phyloP scores from a whole-genome alignment of 768 basidiomycete species.

The Lactarius hatsudake region DNA sequence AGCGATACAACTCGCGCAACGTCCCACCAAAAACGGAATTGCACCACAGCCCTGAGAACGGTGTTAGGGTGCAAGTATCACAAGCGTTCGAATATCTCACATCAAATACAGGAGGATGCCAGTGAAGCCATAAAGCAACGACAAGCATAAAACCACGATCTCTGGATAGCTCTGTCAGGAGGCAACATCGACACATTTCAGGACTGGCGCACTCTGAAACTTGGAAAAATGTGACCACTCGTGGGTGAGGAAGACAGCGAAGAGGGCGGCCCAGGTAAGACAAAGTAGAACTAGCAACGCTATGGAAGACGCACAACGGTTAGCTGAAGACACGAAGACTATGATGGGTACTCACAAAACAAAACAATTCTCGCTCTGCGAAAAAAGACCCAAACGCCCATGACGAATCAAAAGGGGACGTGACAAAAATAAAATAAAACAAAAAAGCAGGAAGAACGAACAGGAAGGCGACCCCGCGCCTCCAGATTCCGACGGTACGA shows the following conservation, averaged over 20 bases:
- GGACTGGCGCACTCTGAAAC: slow-evolving; percentile 17
- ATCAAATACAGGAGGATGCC: slow-evolving; percentile 24
- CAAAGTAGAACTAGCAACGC: slow-evolving; percentile 12
- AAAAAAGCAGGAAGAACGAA: neutral
- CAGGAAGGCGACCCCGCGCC: slow-evolving; percentile 3
- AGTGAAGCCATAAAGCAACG: slow-evolving; percentile 16
- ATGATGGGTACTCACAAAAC: slow-evolving; percentile 13
- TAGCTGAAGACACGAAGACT: neutral
- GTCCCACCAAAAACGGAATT: slow-evolving; percentile 21
- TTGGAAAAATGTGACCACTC: slow-evolving; percentile 10
- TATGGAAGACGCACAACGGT: neutral
- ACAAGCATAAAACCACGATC: neutral
- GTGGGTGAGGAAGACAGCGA: slow-evolving; percentile 6
- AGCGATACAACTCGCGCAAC: slow-evolving; percentile 14
- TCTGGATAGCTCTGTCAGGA: slow-evolving; percentile 9
- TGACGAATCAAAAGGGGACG: neutral
- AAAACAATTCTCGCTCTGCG: slow-evolving; percentile 23
- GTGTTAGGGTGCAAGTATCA: neutral
- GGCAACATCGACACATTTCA: neutral
- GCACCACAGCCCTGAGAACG: slow-evolving; percentile 16
- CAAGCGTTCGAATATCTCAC: slow-evolving; percentile 5
- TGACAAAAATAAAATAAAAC: neutral
- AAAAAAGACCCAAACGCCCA: slow-evolving; percentile 24
- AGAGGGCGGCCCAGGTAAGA: slow-evolving; percentile 16
- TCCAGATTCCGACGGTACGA: slow-evolving; percentile 7